Conservation (phyloP, 2,329 filamentous ascomycete genomes). For the Penicillium brevicompactum region DNA sequence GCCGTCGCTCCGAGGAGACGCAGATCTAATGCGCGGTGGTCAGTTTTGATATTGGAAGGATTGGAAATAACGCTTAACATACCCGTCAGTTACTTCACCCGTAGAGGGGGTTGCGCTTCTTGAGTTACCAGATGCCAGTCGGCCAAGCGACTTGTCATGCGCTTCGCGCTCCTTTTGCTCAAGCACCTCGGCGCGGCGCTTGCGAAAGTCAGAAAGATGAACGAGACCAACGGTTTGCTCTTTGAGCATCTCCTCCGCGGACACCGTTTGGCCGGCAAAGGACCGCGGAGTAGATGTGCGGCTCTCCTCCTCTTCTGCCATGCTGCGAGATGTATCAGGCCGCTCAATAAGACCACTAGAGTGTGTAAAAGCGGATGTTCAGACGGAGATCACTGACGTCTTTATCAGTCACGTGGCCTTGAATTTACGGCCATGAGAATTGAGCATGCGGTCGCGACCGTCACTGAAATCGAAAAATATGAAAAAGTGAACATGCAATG, state of each 20-base stretch:
- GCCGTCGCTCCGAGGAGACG: conserved; percentile 49
- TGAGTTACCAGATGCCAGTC: conserved; percentile 47
- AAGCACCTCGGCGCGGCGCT: conserved; percentile 89
- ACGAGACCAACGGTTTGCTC: conserved; percentile 89
- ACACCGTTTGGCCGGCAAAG: conserved; percentile 75
- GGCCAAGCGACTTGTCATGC: conserved; percentile 60
- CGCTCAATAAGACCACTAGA: background rate
- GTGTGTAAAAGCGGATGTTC: background rate
- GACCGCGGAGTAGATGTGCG: conserved; percentile 50
- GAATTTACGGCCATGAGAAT: background rate
- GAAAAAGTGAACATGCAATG: too few relatives aligned
- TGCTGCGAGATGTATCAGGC: conserved; percentile 10
- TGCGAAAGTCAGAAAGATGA: conserved; percentile 89
- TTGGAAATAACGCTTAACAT: conserved; percentile 38
- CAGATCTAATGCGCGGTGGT: conserved; percentile 60
- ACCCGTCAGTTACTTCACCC: conserved; percentile 59
- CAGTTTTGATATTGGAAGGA: conserved; percentile 40
- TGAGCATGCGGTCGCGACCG: background rate
- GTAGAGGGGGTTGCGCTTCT: conserved; percentile 54
- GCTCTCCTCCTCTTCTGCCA: conserved; percentile 40
- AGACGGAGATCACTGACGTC: conserved; percentile 16
- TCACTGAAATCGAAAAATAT: background rate
- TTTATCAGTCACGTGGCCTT: conserved; percentile 14
- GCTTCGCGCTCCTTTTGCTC: conserved; percentile 86
- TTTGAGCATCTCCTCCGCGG: conserved; percentile 79